Evolutionary conservation across 768 basidiomycete species (phyloP), one percentile per base, ranked within the genome.

Genomic region (Macrolepiota dolichaula): DNA sequence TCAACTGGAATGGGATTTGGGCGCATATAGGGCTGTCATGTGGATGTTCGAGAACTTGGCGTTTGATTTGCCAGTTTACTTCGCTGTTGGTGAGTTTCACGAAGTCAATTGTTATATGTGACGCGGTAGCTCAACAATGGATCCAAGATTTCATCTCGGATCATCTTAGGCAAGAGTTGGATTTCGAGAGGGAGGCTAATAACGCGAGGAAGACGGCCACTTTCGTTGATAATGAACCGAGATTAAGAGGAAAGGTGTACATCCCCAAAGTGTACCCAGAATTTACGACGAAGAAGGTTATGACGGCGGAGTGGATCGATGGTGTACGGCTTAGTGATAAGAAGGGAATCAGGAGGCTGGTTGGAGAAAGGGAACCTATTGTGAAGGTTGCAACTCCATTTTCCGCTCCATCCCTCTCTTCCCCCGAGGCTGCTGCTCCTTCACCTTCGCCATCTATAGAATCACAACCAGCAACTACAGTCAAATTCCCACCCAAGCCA

Each of bases 31-130:
- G n/a, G 64, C 77, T 3, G 88, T 89, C 2, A 91, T 91, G 87
- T 91, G 88, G 88, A 78, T 87, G 69, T 91, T 88, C 64, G 87
- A 91, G 65, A 77, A 87, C 32, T 87, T 85, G 79, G 79, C 91
- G 2, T 98, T 98, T 69, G 89, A 96, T 67, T 76, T 96, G 35
- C 94, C 94, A 3, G 86, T 87, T 11, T 91, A 89, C 70, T 94
- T 92, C 66, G 77, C 86, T 44, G 89, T 89, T 68, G 88, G 89
- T 88, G 62, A 57, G 85, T 75, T 13, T 47, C 25, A 50, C 35
- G n/a, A n/a, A n/a, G n/a, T 35, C 15, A 15, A 40, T 22, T 42
- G 9, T 35, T 32, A 37, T 15, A 52, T 24, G 55, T 35, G 40
- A 52, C 44, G 47, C 32, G 7, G 35, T n/a, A 35, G 40, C 12